Evolutionary conservation across 345 rosid genomes (phyloP).

Genomic region (Atalantia buxifolia): DNA sequence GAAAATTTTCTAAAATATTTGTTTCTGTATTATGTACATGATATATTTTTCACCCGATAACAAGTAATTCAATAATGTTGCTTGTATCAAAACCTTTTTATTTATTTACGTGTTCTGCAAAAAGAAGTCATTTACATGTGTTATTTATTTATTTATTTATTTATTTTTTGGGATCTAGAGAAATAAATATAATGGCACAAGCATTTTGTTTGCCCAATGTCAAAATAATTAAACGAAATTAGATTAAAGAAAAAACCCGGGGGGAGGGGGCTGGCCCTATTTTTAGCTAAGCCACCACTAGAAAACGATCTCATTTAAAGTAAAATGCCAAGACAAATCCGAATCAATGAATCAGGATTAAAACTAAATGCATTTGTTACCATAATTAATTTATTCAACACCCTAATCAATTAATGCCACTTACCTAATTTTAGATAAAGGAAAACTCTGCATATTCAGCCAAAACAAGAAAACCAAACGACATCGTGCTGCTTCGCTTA

Average conservation of each 20-base stretch:
- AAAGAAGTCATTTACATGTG: not conserved
- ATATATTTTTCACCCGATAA: too few relatives aligned
- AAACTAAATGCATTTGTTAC: not conserved
- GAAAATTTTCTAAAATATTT: too few relatives aligned
- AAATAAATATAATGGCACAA: not conserved
- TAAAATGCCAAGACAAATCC: not conserved
- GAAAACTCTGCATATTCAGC: not conserved
- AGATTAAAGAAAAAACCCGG: not conserved
- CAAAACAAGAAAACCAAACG: not conserved
- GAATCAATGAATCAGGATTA: not conserved
- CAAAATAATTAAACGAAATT: not conserved
- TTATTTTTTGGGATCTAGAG: not conserved
- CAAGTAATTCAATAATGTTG: too few relatives aligned
- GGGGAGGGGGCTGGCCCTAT: not conserved
- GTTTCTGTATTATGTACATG: too few relatives aligned
- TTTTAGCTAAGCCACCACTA: not conserved
- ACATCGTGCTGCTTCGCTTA: not conserved
- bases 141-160: not conserved
- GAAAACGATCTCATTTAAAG: not conserved
- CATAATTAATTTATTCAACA: not conserved
- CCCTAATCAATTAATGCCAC: not conserved
- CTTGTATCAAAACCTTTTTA: too few relatives aligned
- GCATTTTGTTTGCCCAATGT: not conserved
- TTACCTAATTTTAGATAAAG: not conserved
- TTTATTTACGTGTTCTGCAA: too few relatives aligned